A percentile compares a stretch with the other conserved stretches of the same genome.
These are phyloP conservation scores for Xerocomus potaroensis DNA, from an alignment of 768 basidiomycete species.

Conservation along the genomic window DNA sequence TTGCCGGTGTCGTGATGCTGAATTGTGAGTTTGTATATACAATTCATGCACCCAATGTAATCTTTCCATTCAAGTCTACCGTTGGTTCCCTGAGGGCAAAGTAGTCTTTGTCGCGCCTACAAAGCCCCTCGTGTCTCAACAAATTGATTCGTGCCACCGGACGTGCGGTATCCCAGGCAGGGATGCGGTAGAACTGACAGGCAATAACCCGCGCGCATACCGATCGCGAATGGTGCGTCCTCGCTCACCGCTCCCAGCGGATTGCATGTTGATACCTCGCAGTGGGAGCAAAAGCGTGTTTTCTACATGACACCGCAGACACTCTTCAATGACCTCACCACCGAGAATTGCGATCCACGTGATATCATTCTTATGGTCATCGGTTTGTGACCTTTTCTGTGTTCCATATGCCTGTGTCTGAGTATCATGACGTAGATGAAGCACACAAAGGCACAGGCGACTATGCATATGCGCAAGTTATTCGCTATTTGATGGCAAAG, in stretches of 20 bases:
- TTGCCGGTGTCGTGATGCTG: constrained; percentile 95
- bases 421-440: constrained; percentile 58
- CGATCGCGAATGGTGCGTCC: constrained; percentile 58
- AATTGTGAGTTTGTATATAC: constrained; percentile 58
- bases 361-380: constrained; percentile 87
- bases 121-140: constrained; percentile 93
- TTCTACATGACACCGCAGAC: constrained; percentile 98
- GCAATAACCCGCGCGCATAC: constrained; percentile 51
- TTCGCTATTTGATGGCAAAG: constrained; percentile 88
- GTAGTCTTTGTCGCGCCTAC: constrained; percentile 95
- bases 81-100: constrained; percentile 90
- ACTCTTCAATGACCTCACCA: constrained; percentile 77
- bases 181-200: constrained; percentile 86
- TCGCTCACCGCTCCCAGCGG: neutral
- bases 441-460: constrained; percentile 93
- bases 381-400: constrained; percentile 43
- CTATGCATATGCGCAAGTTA: constrained; percentile 86
- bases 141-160: constrained; percentile 88
- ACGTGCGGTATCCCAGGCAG: constrained; percentile 89
- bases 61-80: constrained; percentile 55
- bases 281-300: constrained; percentile 83
- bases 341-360: constrained; percentile 66
- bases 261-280: neutral
- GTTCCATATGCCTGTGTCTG: neutral
- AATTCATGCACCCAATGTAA: constrained; percentile 2